Evolutionary conservation across 1,284 basidiomycete species (phyloP).

Genomic region (Coniferiporia sulphurascens): DNA sequence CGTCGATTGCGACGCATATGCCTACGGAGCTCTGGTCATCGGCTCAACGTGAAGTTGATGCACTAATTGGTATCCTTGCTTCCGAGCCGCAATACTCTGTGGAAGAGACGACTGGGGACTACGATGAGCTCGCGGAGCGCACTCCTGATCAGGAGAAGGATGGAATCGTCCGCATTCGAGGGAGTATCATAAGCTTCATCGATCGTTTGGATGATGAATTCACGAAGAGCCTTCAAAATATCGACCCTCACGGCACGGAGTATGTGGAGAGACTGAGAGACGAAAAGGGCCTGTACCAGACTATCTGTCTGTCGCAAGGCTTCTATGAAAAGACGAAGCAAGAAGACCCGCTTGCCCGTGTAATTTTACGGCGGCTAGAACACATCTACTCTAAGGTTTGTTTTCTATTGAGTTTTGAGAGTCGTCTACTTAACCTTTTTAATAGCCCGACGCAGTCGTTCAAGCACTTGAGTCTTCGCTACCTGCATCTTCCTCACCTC

Average conservation of each 20-base stretch:
- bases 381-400: conserved; percentile 96
- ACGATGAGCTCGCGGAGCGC: conserved; percentile 89
- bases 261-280: conserved; percentile 96
- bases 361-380: conserved; percentile 93
- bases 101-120: conserved; percentile 86
- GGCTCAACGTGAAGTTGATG: conserved; percentile 86
- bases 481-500: conserved; percentile 50
- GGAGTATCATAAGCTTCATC: conserved; percentile 91
- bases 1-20: conserved; percentile 83
- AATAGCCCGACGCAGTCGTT: conserved; percentile 88
- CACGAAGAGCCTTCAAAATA: conserved; percentile 95
- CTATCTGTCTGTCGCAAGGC: conserved; percentile 87
- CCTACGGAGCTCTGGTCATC: conserved; percentile 89
- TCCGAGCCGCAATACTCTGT: conserved; percentile 74
- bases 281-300: conserved; percentile 91
- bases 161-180: conserved; percentile 76
- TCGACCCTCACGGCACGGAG: conserved; percentile 97
- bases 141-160: conserved; percentile 67
- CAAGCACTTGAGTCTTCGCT: conserved; percentile 80
- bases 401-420: conserved; percentile 6
- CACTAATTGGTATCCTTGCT: conserved; percentile 76
- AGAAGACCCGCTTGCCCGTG: conserved; percentile 77
- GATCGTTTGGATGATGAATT: conserved; percentile 99
- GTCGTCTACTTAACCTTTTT: conserved; percentile 15
- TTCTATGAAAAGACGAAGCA: conserved; percentile 83